phyloP scores from a whole-genome alignment of 129 eudicot genomes.

The Logfia minima region DNA sequence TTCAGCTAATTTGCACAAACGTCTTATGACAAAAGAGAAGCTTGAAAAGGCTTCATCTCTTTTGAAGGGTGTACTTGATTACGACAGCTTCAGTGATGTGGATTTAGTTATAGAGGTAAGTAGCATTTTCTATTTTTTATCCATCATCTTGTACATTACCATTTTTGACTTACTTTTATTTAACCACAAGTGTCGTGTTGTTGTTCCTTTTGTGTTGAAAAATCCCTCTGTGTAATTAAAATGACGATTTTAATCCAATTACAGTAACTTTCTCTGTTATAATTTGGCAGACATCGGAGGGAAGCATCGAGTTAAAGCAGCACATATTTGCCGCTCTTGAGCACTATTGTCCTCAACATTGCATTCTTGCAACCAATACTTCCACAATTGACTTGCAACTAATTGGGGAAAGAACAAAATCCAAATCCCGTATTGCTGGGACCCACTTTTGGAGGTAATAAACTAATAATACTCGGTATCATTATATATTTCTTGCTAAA shows the following conservation, averaged over 20 bases:
- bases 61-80: conserved; percentile 50
- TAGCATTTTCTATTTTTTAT: no score
- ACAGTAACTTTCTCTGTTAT: not conserved
- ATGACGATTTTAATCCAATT: not conserved
- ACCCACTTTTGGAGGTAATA: conserved; percentile 59
- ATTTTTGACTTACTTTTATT: no score
- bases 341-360: conserved; percentile 45
- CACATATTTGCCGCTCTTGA: conserved; percentile 46
- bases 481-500: not conserved
- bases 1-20: conserved; percentile 55
- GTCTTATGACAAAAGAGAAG: conserved; percentile 36
- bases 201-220: not conserved
- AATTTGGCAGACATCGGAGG: conserved; percentile 42
- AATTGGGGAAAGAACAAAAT: conserved; percentile 41
- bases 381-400: conserved; percentile 37
- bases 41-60: conserved; percentile 34
- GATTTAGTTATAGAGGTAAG: conserved; percentile 62
- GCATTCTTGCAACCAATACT: conserved; percentile 47
- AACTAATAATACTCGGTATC: not conserved
- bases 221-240: no score
- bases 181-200: not conserved
- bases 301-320: conserved; percentile 41
- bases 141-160: no score
- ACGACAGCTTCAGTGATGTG: conserved; percentile 52
- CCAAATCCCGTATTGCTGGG: conserved; percentile 42